Evolutionary conservation across 2,329 filamentous ascomycete genomes (phyloP), one percentile per base, ranked within the genome.

Genomic region (Thelonectria olida): DNA sequence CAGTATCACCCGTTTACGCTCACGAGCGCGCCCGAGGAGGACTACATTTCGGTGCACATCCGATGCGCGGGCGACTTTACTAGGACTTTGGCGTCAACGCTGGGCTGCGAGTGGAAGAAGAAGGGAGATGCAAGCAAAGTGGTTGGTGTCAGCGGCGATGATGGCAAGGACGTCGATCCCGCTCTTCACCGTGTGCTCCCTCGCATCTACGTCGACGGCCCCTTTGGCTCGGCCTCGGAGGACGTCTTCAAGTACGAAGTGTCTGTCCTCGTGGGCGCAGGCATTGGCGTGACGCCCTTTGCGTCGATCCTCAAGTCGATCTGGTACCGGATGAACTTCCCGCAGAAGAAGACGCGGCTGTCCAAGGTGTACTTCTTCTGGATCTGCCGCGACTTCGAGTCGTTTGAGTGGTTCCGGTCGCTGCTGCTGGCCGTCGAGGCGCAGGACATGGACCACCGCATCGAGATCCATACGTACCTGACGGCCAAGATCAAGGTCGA

Each of bases 291-390:
- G 12, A 95, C 92, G n/a, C 92, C 92, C 0, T 95, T 93, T 79
- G 92, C 92, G 12, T 93, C 91, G 0, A 94, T 95, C 69, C 84
- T 95, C 73, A 96, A 96, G 83, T 93, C 90, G 54, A 95, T 96
- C 79, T 96, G 92, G 92, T 96, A 96, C 82, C 88, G 92, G 50
- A 93, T 95, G 90, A 95, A 93, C 83, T 94, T 92, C 78, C 90
- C 91, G 3, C 89, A 92, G 75, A 87, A 90, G 77, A 91, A 90
- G 80, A 94, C 91, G 3, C 85, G 91, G 4, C 84, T 96, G 42
- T 85, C 89, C 72, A 96, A 96, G 78, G 92, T 96, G 22, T 96
- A 96, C 82, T 96, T 96, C 82, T 93, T 96, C 85, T 96, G 92
- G 92, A 89, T 96, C 64, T 95, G 92, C 82, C 86, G 92, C 77